These are phyloP conservation scores for Escovopsis weberi DNA, from an alignment of 2,329 filamentous ascomycete species.

Conservation along the genomic window DNA sequence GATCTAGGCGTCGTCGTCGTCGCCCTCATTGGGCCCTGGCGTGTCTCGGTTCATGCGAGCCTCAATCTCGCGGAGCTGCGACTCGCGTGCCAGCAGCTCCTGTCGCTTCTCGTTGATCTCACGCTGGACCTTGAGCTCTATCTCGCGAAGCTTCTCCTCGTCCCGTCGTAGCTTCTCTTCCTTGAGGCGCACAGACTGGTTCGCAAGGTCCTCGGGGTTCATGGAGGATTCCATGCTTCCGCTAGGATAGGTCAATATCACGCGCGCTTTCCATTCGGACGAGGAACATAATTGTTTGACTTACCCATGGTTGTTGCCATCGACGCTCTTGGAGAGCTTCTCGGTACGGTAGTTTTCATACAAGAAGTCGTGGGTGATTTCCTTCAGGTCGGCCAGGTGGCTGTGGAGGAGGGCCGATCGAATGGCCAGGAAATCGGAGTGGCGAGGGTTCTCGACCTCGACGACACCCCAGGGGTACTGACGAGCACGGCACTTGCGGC, in stretches of 20 bases:
- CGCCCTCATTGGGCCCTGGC: constrained; percentile 37
- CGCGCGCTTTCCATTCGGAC: too few species aligned
- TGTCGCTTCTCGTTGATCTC: constrained; percentile 99
- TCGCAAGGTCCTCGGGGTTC: constrained; percentile 94
- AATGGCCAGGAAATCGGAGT: constrained; percentile 96
- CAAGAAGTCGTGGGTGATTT: constrained; percentile 98
- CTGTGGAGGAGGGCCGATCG: constrained; percentile 93
- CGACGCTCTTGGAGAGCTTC: constrained; percentile 99
- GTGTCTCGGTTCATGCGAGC: constrained; percentile 88
- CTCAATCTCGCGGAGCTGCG: constrained; percentile 96
- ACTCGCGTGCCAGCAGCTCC: constrained; percentile 92
- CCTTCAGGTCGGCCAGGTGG: constrained; percentile 95
- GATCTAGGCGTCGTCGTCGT: constrained; percentile 39
- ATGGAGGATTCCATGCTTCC: constrained; percentile 59
- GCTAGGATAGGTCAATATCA: constrained; percentile 11
- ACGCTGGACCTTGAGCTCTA: constrained; percentile 98
- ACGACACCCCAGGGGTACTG: constrained; percentile 99
- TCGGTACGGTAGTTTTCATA: constrained; percentile 99
- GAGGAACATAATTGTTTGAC: constrained; percentile 24
- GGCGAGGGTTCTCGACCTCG: constrained; percentile 96
- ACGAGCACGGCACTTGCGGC: constrained; percentile 79
- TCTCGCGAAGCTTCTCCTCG: constrained; percentile 99
- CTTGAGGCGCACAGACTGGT: constrained; percentile 96
- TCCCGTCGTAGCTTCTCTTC: constrained; percentile 97
- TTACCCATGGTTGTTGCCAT: constrained; percentile 76